Evolutionary conservation across 108 stramenopile genomes (phyloP).

Genomic region (Mayamaea pseudoterrestris): DNA sequence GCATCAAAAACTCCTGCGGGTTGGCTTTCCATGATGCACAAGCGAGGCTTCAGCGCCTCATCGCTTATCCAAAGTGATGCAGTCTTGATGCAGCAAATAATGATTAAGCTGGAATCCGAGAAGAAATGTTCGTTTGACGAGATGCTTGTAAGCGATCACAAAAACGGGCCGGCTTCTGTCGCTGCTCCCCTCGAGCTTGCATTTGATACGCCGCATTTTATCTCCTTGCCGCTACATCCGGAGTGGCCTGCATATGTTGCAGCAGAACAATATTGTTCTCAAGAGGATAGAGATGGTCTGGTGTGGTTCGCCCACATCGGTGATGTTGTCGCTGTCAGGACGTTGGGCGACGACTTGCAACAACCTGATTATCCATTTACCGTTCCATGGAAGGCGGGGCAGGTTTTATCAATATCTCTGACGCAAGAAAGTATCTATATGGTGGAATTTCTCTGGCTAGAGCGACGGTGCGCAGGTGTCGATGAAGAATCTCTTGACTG

Average conservation of each 20-base stretch:
- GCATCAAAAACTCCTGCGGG: slow-evolving; percentile 5
- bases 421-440: background rate
- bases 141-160: background rate
- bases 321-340: slow-evolving; percentile 24
- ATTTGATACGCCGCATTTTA: background rate
- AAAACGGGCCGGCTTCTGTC: too few relatives aligned
- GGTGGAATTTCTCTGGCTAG: slow-evolving; percentile 1
- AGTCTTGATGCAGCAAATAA: too few relatives aligned
- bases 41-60: slow-evolving; percentile 8
- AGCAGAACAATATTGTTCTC: slow-evolving; percentile 1
- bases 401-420: slow-evolving; percentile 16
- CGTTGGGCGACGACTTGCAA: background rate
- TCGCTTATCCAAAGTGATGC: slow-evolving; percentile 1
- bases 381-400: slow-evolving; percentile 12
- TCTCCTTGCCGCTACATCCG: background rate
- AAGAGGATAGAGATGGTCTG: slow-evolving; percentile 4
- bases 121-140: background rate
- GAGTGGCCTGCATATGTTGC: slow-evolving; percentile 1
- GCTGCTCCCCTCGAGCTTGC: too few relatives aligned
- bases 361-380: slow-evolving; percentile 17
- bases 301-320: slow-evolving; percentile 16
- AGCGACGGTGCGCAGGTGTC: background rate
- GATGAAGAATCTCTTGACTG: background rate
- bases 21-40: slow-evolving; percentile 14
- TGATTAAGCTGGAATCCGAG: too few relatives aligned